Evolutionary conservation across 2,329 filamentous ascomycete species (phyloP).

Genomic region (Onygenales sp.): DNA sequence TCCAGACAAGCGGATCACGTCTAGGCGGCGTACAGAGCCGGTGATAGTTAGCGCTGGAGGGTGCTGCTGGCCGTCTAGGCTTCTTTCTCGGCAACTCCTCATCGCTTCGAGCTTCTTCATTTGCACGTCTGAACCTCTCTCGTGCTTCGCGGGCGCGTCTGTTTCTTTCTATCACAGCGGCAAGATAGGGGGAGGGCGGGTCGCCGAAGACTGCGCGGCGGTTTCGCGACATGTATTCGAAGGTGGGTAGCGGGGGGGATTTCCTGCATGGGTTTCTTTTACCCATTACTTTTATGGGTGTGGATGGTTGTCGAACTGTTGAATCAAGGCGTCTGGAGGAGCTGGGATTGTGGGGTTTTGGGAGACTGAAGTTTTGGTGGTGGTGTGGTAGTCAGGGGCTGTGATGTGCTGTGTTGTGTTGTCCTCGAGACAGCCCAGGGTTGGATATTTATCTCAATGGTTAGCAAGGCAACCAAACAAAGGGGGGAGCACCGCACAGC

Average conservation of each 20-base stretch:
- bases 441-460: no score
- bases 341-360: no score
- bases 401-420: no score
- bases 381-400: no score
- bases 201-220: slow-evolving; percentile 1
- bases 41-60: no score
- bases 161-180: neutral
- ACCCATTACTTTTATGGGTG: neutral
- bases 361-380: no score
- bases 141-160: neutral
- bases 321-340: no score
- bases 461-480: no score
- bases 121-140: neutral
- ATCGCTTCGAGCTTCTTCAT: neutral
- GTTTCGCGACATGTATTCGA: slow-evolving; percentile 1
- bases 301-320: neutral
- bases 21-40: neutral
- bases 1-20: neutral
- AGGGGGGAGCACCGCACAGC: no score
- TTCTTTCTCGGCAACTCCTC: slow-evolving; percentile 1
- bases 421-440: no score
- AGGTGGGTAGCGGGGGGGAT: neutral
- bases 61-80: neutral
- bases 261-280: neutral
- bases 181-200: neutral